Base-by-base conservation (phyloP, 2,329 filamentous ascomycete species). In the Colletotrichum sp. region DNA sequence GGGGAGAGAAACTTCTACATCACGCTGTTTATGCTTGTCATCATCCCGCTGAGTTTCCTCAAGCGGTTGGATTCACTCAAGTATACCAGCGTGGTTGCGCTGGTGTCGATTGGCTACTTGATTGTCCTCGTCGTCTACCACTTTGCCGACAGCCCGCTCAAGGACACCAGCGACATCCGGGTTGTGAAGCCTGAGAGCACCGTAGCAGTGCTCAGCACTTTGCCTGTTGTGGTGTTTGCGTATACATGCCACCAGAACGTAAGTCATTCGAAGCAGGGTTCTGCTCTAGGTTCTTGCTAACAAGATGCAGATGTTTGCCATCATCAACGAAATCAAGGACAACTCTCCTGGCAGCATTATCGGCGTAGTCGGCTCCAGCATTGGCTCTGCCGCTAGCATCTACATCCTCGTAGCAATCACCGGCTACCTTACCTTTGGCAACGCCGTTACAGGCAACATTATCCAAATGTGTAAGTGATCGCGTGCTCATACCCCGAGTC, bases 221-320 rank as follows among this genome's bases (percentile, higher is more conserved):
- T 99, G 78, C 97, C 97, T 0, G 96, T 99, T 69, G 96, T 99
- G 72, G 95, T 99, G 3, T 99, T 99, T 88, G 97, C 96, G n/a
- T 99, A 99, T 84, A 99, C 97, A 2, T 99, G 97, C 84, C 97
- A 99, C 85, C 97, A 99, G 82, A 99, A 99, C 83, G 95, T 97
- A 87, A 79, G 92, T 82, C 24, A 55, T 13, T 21, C 3, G 44
- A 36, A 7, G 12, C 39, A 49, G 26, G 7, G 5, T 6, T 26
- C 5, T 6, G 5, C 5, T 8, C 30, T 63, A 24, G 52, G 3
- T 2, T 18, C 3, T 52, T 80, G 71, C 84, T 87, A 76, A 86
- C 79, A 71, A 26, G 2, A 34, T 3, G 1, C 79, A 97, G 95
- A 99, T 99, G 97, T 99, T 99, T 84, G 98, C 96, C 13, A 98